A percentile compares a stretch with the other conserved stretches of the same genome.
Conservation (phyloP, 1,284 basidiomycete genomes). For the Irpex sp. region DNA sequence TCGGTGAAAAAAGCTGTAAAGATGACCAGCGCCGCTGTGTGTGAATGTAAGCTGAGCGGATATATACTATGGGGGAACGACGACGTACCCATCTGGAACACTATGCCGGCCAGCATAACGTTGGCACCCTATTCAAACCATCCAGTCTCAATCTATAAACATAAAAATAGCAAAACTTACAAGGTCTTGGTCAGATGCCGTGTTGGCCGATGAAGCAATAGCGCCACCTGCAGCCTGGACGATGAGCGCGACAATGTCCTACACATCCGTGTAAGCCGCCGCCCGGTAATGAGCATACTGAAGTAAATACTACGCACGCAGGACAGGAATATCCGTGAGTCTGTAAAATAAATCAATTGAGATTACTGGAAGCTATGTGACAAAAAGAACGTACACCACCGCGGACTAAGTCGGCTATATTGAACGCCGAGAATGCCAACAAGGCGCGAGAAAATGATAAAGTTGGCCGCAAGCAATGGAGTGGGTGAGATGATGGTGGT, state of each 20-base stretch:
- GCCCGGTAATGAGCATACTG: background rate
- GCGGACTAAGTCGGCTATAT: conserved; percentile 43
- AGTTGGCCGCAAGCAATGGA: conserved; percentile 47
- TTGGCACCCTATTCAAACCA: conserved; percentile 35
- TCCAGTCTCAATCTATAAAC: background rate
- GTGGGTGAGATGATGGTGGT: conserved; percentile 46
- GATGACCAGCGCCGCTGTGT: conserved; percentile 31
- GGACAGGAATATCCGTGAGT: conserved; percentile 16
- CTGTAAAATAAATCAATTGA: background rate
- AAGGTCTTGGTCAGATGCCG: conserved; percentile 12
- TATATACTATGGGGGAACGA: too few species aligned
- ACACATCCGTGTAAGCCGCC: conserved; percentile 14
- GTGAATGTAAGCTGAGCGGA: background rate
- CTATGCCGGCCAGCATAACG: conserved; percentile 57
- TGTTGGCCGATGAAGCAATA: conserved; percentile 39
- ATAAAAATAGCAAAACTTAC: conserved; percentile 13
- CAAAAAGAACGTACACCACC: conserved; percentile 15
- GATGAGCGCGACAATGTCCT: conserved; percentile 48
- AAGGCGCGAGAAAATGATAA: conserved; percentile 44
- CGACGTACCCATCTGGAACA: conserved; percentile 48
- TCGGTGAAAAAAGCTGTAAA: conserved; percentile 37
- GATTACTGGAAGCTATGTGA: background rate
- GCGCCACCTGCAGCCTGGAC: conserved; percentile 58
- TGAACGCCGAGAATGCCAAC: conserved; percentile 36
- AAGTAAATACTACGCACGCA: conserved; percentile 1